These are phyloP conservation scores for Epichloe aotearoae DNA, from an alignment of 2,329 filamentous ascomycete genomes.

Conservation along the genomic window DNA sequence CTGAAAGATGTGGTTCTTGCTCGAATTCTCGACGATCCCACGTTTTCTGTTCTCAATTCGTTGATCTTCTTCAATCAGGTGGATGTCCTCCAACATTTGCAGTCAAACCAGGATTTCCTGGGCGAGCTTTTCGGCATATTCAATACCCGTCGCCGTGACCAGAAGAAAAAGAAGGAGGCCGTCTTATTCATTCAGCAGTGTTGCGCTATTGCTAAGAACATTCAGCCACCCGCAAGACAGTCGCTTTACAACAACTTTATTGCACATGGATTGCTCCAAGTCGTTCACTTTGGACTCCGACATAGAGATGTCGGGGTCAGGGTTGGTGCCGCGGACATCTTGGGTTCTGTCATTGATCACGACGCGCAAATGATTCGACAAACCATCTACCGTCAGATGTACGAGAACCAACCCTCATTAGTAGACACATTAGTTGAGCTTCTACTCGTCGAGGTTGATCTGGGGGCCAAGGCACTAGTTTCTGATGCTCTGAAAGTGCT, in stretches of 20 bases:
- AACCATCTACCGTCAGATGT: constrained; percentile 84
- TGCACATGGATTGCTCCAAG: constrained; percentile 69
- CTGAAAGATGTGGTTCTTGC: constrained; percentile 97
- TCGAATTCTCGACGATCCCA: constrained; percentile 91
- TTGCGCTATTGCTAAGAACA: constrained; percentile 83
- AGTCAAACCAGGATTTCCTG: constrained; percentile 64
- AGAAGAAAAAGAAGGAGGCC: constrained; percentile 76
- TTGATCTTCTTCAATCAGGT: constrained; percentile 99
- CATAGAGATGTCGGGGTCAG: constrained; percentile 74
- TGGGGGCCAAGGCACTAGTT: constrained; percentile 91
- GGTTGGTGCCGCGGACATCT: constrained; percentile 84
- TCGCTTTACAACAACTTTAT: constrained; percentile 85
- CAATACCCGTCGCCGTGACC: constrained; percentile 46
- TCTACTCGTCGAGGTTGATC: constrained; percentile 76
- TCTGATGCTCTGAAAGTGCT: constrained; percentile 91
- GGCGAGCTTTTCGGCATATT: constrained; percentile 84
- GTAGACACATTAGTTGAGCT: constrained; percentile 91
- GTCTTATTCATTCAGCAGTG: constrained; percentile 96
- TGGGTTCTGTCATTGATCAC: constrained; percentile 90
- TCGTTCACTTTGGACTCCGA: constrained; percentile 83
- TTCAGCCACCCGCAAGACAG: constrained; percentile 71
- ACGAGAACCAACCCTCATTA: constrained; percentile 71
- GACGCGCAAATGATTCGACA: constrained; percentile 88
- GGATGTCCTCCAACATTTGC: constrained; percentile 92
- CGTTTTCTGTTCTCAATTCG: constrained; percentile 93